Base-by-base conservation (phyloP, 176 grass and related monocot genomes). In the Carex parvula region DNA sequence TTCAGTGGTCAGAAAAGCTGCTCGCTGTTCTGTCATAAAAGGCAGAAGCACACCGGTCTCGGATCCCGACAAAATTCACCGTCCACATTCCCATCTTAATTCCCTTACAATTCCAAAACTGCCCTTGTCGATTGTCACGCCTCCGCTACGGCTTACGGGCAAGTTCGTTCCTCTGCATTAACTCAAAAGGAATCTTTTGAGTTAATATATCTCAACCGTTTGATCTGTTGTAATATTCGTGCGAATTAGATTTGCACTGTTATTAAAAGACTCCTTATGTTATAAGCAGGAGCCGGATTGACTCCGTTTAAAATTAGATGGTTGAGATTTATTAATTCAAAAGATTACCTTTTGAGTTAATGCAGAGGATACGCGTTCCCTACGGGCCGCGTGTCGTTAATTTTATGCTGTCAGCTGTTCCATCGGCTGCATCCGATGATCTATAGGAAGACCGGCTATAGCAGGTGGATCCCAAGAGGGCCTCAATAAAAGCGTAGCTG, bases 51-150 rank as follows among this genome's bases (percentile, higher is more conserved):
- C 32, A 8, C 32, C 4, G 29, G 46, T 83, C 58, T 29, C 9
- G 14, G 64, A 66, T 83, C 81, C 78, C 81, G 21, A 83, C 64
- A 29, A 20, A 12, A 69, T 52, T 14, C 80, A 83, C 81, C 62
- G 62, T 55, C 70, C 67, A 85, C 22, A 41, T 33, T 70, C 61
- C 62, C 29, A n/a, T 61, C 56, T 32, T 67, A 29, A 85, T 85
- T 62, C 70, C 26, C 53, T 4, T 5, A 6, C 29, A 73, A 32
- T 37, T 20, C n/a, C 71, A 63, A 57, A 14, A 54, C 29, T 58
- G 18, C 16, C 42, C 56, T 30, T 20, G 30, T 30, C 33, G 20
- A 10, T 17, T 9, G 12, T 70, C 82, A 20, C 30, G 22, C 61
- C 2, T 21, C 21, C 20, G 21, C 30, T 53, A 52, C 13, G 1